Conservation (phyloP, 2,329 filamentous ascomycete genomes). For the Immersiporthe knoxdaviesiana region DNA sequence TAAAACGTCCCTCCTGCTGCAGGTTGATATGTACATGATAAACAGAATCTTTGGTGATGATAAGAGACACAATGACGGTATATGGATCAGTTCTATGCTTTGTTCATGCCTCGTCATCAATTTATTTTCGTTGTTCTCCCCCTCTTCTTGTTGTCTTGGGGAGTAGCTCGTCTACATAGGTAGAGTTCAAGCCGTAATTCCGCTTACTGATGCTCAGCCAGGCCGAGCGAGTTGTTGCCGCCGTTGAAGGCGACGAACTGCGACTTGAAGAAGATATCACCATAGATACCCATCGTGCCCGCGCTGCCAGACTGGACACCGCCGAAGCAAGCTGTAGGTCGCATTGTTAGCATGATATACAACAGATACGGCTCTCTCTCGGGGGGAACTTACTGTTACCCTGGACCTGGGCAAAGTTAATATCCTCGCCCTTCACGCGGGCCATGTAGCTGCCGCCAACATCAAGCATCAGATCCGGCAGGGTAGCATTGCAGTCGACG, state of each 20-base stretch:
- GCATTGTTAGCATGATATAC: slow-evolving; percentile 25
- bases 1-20: background rate
- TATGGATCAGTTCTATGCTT: background rate
- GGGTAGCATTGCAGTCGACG: slow-evolving; percentile 49
- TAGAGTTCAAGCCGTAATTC: too few species aligned
- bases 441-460: slow-evolving; percentile 59
- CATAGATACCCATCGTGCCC: slow-evolving; percentile 62
- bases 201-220: slow-evolving; percentile 49
- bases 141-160: too few species aligned
- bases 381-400: slow-evolving; percentile 51
- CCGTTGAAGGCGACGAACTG: slow-evolving; percentile 62
- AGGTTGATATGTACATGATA: slow-evolving; percentile 9
- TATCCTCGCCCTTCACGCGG: slow-evolving; percentile 54
- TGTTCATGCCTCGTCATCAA: slow-evolving; percentile 2
- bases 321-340: slow-evolving; percentile 61
- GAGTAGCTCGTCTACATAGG: background rate
- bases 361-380: background rate
- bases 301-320: slow-evolving; percentile 63
- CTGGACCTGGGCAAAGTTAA: slow-evolving; percentile 56
- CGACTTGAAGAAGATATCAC: slow-evolving; percentile 65
- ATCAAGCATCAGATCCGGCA: slow-evolving; percentile 57
- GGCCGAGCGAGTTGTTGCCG: slow-evolving; percentile 57
- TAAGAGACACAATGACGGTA: background rate
- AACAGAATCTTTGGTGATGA: background rate
- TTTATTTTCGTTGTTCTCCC: background rate